Conservation (phyloP, 768 basidiomycete genomes). For the Gyrodon lividus region DNA sequence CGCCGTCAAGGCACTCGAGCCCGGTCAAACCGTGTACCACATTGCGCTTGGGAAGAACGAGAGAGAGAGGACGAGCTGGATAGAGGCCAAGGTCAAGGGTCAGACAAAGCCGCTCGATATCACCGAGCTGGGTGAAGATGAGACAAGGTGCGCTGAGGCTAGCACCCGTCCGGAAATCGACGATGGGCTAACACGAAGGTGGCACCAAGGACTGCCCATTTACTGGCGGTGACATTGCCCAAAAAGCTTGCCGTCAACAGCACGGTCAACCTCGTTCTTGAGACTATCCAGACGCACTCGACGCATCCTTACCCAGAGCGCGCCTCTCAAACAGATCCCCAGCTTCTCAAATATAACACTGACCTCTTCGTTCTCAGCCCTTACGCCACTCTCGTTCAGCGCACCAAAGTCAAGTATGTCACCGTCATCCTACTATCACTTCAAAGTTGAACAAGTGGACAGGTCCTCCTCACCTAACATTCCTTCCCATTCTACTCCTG, state of each 20-base stretch:
- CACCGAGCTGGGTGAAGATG: conserved; percentile 46
- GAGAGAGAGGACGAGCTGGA: conserved; percentile 66
- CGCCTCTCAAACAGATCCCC: conserved; percentile 73
- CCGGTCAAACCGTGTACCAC: conserved; percentile 61
- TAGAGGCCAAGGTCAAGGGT: conserved; percentile 82
- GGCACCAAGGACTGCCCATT: conserved; percentile 43
- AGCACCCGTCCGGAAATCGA: conserved; percentile 7
- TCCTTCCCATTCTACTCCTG: conserved; percentile 68
- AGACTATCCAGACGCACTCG: conserved; percentile 75
- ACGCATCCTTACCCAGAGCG: conserved; percentile 73
- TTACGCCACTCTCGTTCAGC: conserved; percentile 77
- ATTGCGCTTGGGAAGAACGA: conserved; percentile 66
- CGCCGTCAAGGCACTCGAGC: conserved; percentile 70
- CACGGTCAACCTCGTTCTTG: conserved; percentile 74
- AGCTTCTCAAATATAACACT: conserved; percentile 74
- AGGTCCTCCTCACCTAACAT: conserved; percentile 75
- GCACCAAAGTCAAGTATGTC: conserved; percentile 82
- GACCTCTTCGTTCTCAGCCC: conserved; percentile 83
- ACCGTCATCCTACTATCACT: not conserved
- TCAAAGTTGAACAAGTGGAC: conserved; percentile 5
- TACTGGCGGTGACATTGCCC: conserved; percentile 65
- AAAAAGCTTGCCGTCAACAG: conserved; percentile 55
- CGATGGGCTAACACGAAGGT: conserved; percentile 10
- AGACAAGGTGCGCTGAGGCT: conserved; percentile 47
- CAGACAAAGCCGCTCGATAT: conserved; percentile 51